Evolutionary conservation across 2,329 filamentous ascomycete genomes (phyloP).

Genomic region (Aspergillus sp.): DNA sequence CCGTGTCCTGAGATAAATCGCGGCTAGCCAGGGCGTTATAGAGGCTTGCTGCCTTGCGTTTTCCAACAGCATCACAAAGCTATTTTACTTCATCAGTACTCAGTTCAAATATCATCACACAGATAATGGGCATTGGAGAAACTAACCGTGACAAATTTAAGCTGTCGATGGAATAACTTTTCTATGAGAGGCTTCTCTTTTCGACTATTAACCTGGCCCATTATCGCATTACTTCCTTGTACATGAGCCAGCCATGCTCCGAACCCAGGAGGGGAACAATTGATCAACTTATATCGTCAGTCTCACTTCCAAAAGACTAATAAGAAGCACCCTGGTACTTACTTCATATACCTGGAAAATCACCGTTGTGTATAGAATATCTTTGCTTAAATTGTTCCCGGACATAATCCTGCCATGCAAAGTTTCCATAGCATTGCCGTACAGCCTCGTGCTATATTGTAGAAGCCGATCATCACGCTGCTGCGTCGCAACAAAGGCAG

Average conservation of each 20-base stretch:
- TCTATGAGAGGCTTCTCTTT: constrained; percentile 6
- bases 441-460: constrained; percentile 13
- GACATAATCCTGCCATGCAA: constrained; percentile 10
- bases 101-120: no score
- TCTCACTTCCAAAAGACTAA: background rate
- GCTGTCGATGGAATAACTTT: constrained; percentile 13
- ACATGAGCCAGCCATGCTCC: constrained; percentile 18
- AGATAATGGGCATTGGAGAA: background rate
- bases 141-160: constrained; percentile 16
- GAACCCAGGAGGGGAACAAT: constrained; percentile 15
- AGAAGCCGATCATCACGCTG: constrained; percentile 11
- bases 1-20: background rate
- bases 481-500: constrained; percentile 13
- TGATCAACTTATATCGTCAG: constrained; percentile 12
- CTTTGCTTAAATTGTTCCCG: constrained; percentile 9
- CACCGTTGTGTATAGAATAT: constrained; percentile 14
- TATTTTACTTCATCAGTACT: background rate
- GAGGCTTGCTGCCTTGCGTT: constrained; percentile 10
- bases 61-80: constrained; percentile 14
- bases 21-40: constrained; percentile 9
- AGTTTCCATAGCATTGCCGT: constrained; percentile 12
- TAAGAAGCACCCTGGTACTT: background rate
- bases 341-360: constrained; percentile 18
- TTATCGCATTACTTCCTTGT: constrained; percentile 15
- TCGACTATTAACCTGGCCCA: constrained; percentile 4